phyloP scores from a whole-genome alignment of 2,329 filamentous ascomycete genomes.

The Microdochium bolleyi region DNA sequence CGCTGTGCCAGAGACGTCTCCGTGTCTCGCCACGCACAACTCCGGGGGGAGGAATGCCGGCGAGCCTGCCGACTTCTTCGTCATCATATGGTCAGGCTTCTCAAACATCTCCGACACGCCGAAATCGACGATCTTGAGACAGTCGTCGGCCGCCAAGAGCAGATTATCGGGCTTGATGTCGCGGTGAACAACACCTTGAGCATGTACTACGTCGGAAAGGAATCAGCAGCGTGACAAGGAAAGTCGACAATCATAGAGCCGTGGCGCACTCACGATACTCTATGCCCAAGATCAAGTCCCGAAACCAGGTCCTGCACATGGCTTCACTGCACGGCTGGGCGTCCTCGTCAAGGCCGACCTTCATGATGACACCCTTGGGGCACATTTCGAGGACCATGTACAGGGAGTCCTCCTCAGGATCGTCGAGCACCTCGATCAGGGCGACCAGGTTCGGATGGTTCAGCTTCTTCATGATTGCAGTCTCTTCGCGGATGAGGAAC shows the following conservation, averaged over 20 bases:
- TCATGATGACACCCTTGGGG: constrained; percentile 96
- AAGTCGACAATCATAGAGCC: background rate
- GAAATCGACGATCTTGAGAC: constrained; percentile 97
- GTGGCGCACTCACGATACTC: constrained; percentile 64
- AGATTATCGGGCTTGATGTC: constrained; percentile 99
- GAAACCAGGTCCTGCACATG: constrained; percentile 82
- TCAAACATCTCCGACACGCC: constrained; percentile 99
- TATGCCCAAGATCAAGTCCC: constrained; percentile 88
- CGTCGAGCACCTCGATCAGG: constrained; percentile 89
- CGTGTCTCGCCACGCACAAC: constrained; percentile 78
- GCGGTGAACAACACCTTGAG: constrained; percentile 88
- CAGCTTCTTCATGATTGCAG: constrained; percentile 98
- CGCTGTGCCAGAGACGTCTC: constrained; percentile 78
- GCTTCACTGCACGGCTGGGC: constrained; percentile 79
- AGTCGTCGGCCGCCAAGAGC: constrained; percentile 78
- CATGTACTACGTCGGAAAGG: constrained; percentile 56
- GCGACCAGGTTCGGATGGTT: constrained; percentile 92
- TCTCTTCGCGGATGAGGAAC: constrained; percentile 87
- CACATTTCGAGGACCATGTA: constrained; percentile 99
- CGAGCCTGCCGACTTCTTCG: constrained; percentile 86
- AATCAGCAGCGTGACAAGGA: constrained; percentile 1
- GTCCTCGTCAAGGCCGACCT: constrained; percentile 77
- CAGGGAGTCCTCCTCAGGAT: constrained; percentile 88
- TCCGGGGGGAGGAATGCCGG: constrained; percentile 93
- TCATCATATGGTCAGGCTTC: constrained; percentile 77